These are phyloP conservation scores for Tulasnella sp. DNA, from an alignment of 768 basidiomycete genomes.

Conservation along the genomic window DNA sequence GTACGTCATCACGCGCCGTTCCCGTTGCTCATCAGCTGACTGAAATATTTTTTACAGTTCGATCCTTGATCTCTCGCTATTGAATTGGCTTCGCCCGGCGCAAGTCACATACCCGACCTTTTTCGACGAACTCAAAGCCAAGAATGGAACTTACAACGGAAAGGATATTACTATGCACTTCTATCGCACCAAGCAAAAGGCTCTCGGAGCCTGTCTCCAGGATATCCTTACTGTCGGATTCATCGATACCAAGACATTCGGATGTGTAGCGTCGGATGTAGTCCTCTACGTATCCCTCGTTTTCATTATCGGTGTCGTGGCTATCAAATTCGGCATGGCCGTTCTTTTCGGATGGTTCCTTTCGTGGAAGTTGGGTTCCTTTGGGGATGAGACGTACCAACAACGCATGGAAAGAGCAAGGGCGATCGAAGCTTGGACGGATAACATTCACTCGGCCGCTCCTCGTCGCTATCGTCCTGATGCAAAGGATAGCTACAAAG, in stretches of 20 bases:
- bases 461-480: conserved; percentile 85
- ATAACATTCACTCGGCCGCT: conserved; percentile 88
- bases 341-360: conserved; percentile 97
- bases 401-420: conserved; percentile 78
- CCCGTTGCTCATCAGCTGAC: too few relatives aligned
- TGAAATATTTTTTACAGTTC: too few relatives aligned
- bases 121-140: conserved; percentile 62
- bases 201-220: conserved; percentile 67
- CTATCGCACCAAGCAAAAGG: conserved; percentile 52
- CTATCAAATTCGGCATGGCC: conserved; percentile 91
- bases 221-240: conserved; percentile 83
- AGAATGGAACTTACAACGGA: conserved; percentile 61
- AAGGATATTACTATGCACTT: conserved; percentile 83
- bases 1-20: too few relatives aligned
- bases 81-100: conserved; percentile 69
- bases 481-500: conserved; percentile 42
- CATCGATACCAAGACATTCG: conserved; percentile 87
- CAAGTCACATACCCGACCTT: conserved; percentile 73
- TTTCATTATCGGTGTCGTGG: conserved; percentile 95
- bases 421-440: conserved; percentile 93
- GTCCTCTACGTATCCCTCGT: conserved; percentile 90
- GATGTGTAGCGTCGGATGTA: conserved; percentile 89
- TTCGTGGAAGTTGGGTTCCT: conserved; percentile 88
- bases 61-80: conserved; percentile 78
- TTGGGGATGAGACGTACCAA: conserved; percentile 84